Conservation (phyloP, 495 filamentous ascomycete genomes). For the Hyaloscypha bicolor region DNA sequence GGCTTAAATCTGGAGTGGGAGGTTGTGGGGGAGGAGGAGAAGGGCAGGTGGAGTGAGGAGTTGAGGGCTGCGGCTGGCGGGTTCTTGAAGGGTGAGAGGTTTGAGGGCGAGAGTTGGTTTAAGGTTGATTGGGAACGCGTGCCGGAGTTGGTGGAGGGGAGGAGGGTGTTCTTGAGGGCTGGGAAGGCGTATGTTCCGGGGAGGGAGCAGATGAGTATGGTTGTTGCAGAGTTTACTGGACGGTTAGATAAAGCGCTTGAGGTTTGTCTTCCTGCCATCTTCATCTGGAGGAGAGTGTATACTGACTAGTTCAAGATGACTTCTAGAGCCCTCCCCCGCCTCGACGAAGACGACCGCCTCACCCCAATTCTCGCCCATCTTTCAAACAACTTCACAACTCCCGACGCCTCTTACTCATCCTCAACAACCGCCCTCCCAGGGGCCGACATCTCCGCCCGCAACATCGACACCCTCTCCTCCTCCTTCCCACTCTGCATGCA, state of each 20-base stretch:
- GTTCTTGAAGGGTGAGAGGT: conserved; percentile 38
- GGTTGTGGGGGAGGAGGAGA: conserved; percentile 75
- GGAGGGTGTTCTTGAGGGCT: conserved; percentile 72
- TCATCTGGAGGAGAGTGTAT: too few relatives aligned
- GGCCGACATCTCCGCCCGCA: conserved; percentile 69
- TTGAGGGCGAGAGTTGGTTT: conserved; percentile 78
- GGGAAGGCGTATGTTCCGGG: conserved; percentile 93
- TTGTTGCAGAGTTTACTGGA: conserved; percentile 80
- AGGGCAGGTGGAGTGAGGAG: conserved; percentile 39
- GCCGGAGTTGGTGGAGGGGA: conserved; percentile 81
- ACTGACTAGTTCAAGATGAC: too few relatives aligned
- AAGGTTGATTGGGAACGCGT: conserved; percentile 95
- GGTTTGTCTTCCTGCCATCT: too few relatives aligned
- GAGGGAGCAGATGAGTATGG: conserved; percentile 82
- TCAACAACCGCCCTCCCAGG: conserved; percentile 47
- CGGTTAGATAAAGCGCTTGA: conserved; percentile 80
- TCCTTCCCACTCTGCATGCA: conserved; percentile 97
- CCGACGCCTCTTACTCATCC: conserved; percentile 73
- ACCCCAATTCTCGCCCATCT: conserved; percentile 92
- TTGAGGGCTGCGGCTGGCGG: conserved; percentile 52
- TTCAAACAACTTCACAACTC: conserved; percentile 87
- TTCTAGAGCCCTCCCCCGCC: conserved; percentile 81
- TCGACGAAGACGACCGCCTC: conserved; percentile 96
- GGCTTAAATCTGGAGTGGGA: conserved; percentile 82
- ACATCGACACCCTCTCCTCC: conserved; percentile 77